A percentile compares a stretch with the other conserved stretches of the same genome.
Conservation (phyloP, 768 basidiomycete genomes). For the Boletus reticulatus region DNA sequence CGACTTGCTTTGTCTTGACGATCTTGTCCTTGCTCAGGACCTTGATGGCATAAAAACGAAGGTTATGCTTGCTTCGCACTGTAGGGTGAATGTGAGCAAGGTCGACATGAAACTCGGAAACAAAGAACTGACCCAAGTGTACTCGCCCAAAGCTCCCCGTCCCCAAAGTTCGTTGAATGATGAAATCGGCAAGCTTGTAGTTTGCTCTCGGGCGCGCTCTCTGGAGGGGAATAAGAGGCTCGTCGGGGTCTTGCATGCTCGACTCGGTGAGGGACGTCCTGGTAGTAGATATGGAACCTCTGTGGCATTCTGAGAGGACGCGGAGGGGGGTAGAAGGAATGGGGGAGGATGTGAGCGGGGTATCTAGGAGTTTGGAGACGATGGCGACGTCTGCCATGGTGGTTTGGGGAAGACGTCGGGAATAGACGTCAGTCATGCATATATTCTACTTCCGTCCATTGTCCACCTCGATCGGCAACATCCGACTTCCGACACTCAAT, state of each 20-base stretch:
- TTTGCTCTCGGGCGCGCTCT: slow-evolving; percentile 55
- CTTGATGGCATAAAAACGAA: slow-evolving; percentile 96
- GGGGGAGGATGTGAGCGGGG: neutral
- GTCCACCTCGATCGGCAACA: slow-evolving; percentile 19
- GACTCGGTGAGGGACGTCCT: slow-evolving; percentile 58
- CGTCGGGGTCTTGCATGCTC: slow-evolving; percentile 41
- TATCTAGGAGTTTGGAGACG: slow-evolving; percentile 2
- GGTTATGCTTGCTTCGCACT: slow-evolving; percentile 92
- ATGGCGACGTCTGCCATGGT: slow-evolving; percentile 18
- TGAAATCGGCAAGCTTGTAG: slow-evolving; percentile 75
- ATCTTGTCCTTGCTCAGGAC: slow-evolving; percentile 93
- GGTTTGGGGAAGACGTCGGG: slow-evolving; percentile 4
- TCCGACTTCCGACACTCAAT: slow-evolving; percentile 12
- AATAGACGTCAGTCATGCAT: slow-evolving; percentile 10
- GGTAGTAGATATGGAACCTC: slow-evolving; percentile 65
- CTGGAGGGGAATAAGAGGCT: slow-evolving; percentile 32
- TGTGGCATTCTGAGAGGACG: slow-evolving; percentile 48
- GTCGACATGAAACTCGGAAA: neutral
- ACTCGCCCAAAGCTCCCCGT: slow-evolving; percentile 99
- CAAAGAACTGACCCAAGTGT: slow-evolving; percentile 59
- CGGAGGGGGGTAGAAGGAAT: slow-evolving; percentile 15
- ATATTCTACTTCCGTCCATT: slow-evolving; percentile 15
- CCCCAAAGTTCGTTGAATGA: slow-evolving; percentile 80
- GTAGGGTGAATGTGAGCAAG: neutral
- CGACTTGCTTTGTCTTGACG: slow-evolving; percentile 89